These are phyloP conservation scores for Dendrocalamus latiflorus DNA, from an alignment of 202 grass and related monocot species.

Conservation along the genomic window DNA sequence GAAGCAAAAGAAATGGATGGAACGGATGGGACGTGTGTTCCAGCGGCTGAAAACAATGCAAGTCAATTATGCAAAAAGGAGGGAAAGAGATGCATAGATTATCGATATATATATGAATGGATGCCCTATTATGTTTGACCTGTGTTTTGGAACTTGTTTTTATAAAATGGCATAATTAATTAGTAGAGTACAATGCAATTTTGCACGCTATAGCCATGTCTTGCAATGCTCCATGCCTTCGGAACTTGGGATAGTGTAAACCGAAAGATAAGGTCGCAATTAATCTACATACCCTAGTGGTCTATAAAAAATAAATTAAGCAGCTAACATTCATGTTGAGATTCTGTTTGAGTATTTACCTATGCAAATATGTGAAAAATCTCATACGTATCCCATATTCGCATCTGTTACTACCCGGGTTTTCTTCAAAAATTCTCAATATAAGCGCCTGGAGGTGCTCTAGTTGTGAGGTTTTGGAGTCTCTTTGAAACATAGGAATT, in stretches of 20 bases:
- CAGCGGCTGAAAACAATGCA: background rate
- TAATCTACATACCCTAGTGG: background rate
- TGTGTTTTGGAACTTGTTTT: constrained; percentile 21
- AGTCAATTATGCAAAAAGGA: background rate
- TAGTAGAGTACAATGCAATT: constrained; percentile 12
- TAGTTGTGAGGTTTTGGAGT: background rate
- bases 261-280: background rate
- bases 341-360: background rate
- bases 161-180: background rate
- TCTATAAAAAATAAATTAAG: background rate
- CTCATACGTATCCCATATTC: background rate
- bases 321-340: background rate
- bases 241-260: constrained; percentile 33
- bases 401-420: background rate
- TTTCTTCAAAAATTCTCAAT: background rate
- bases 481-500: background rate
- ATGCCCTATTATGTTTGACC: background rate
- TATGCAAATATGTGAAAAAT: background rate
- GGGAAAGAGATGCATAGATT: background rate
- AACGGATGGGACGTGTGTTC: constrained; percentile 9
- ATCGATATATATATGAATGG: background rate
- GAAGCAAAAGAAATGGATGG: constrained; percentile 4
- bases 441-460: background rate
- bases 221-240: background rate
- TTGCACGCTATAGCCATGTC: background rate